Evolutionary conservation across 176 grass and related monocot species (phyloP), one percentile per base, ranked within the genome.

Genomic region (Rhipidocladum racemiflorum): DNA sequence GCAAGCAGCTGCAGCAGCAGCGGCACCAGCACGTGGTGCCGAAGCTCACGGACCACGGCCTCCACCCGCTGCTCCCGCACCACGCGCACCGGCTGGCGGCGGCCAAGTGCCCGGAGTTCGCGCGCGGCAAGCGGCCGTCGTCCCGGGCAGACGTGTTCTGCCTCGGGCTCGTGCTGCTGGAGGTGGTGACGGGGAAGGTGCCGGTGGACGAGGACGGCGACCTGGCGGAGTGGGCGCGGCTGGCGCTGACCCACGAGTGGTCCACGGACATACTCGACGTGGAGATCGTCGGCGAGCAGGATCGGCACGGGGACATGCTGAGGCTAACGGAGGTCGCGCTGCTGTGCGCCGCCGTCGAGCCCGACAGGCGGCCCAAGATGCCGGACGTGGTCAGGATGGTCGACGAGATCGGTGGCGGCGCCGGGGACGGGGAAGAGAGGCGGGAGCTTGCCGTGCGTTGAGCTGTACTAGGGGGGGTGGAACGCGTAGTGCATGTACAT

Each of bases 221-320:
- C 78, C 73, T 99, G 77, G 83, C 91, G 51, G 84, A 84, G 81
- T 99, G 96, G 96, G 89, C 94, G 64, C 86, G 87, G 16, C 66
- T 91, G 23, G 91, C 89, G n/a, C 79, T 99, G 15, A 90, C 82
- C 72, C 92, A 99, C 67, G 89, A 99, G 63, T 99, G 89, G 96
- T 93, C 96, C 28, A 95, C 91, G 4, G 96, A 99, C 71, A 89
- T 99, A 35, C 46, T 99, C 72, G 96, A 99, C 85, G 66, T 99
- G 17, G 93, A 95, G 85, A 90, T 99, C 81, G 76, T 90, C 32
- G 54, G 32, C 10, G 96, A 95, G 56, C 72, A 55, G 59, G 87
- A 80, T 5, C 81, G 78, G 0, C 93, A 99, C 63, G 89, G 79
- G 61, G 93, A 93, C 36, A 99, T 99, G 93, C 93, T 99, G 45